These are phyloP conservation scores for Vaccinium myrtillus DNA, from an alignment of 148 eudicot species.

Conservation along the genomic window DNA sequence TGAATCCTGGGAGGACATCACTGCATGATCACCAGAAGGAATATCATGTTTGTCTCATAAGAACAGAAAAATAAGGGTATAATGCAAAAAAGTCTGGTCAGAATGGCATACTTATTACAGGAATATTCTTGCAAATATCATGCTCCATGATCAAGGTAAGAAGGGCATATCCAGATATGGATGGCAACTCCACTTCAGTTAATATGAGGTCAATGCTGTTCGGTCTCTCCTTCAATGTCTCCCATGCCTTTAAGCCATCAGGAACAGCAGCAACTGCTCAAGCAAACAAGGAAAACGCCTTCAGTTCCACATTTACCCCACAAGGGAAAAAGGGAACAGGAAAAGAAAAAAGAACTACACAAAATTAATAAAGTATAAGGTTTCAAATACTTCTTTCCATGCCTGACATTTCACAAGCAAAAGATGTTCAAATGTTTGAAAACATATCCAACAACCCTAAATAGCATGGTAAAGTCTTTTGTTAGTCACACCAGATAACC, in stretches of 20 bases:
- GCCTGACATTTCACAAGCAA: not conserved
- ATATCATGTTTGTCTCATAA: not conserved
- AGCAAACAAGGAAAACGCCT: not conserved
- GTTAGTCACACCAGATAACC: not conserved
- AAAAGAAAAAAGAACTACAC: not conserved
- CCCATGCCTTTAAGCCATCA: slow-evolving; percentile 92
- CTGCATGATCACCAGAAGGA: slow-evolving; percentile 46
- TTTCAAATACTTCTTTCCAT: not conserved
- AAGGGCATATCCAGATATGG: slow-evolving; percentile 76
- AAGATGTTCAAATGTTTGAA: not conserved
- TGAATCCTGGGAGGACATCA: slow-evolving; percentile 90
- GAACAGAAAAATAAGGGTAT: slow-evolving; percentile 9
- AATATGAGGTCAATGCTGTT: slow-evolving; percentile 64
- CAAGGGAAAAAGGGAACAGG: not conserved
- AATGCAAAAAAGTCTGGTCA: slow-evolving; percentile 69
- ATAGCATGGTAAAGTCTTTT: not conserved
- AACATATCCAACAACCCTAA: not conserved
- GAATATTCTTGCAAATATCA: slow-evolving; percentile 78
- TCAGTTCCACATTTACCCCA: slow-evolving; percentile 4
- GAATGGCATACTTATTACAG: slow-evolving; percentile 84
- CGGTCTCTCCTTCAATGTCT: slow-evolving; percentile 58
- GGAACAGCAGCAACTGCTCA: slow-evolving; percentile 73
- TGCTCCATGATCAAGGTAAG: slow-evolving; percentile 81
- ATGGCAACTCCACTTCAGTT: slow-evolving; percentile 79
- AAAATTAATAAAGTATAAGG: not conserved